Conservation (phyloP, 1,139 yeast genomes). For the Yamadazyma diospyri region DNA sequence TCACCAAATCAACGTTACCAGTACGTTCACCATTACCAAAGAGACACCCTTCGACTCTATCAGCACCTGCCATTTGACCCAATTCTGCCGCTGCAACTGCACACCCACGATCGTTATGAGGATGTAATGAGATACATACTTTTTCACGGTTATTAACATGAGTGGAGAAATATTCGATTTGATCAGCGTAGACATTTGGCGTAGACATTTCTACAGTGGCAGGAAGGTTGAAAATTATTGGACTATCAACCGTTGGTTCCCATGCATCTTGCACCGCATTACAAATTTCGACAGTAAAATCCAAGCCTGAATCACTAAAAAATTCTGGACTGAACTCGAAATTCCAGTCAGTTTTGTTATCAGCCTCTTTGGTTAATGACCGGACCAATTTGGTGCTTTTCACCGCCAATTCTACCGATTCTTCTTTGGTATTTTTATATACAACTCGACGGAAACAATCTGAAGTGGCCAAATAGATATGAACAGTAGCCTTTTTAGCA, state of each 20-base stretch:
- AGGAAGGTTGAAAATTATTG: constrained; percentile 92
- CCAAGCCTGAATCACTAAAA: constrained; percentile 43
- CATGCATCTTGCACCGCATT: constrained; percentile 77
- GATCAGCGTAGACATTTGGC: constrained; percentile 95
- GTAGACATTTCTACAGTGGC: constrained; percentile 97
- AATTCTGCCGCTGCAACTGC: constrained; percentile 97
- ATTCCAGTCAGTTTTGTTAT: constrained; percentile 40
- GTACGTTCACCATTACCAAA: constrained; percentile 99
- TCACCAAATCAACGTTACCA: constrained; percentile 93
- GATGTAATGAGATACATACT: constrained; percentile 85
- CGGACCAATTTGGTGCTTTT: constrained; percentile 40
- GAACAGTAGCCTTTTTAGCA: constrained; percentile 47
- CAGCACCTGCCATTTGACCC: constrained; percentile 94
- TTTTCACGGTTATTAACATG: constrained; percentile 80
- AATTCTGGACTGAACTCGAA: constrained; percentile 48
- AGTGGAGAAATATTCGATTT: constrained; percentile 83
- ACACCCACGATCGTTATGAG: constrained; percentile 96
- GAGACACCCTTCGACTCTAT: constrained; percentile 95
- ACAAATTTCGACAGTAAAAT: constrained; percentile 43
- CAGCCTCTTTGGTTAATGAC: constrained; percentile 39
- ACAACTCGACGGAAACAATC: constrained; percentile 47
- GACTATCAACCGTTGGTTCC: constrained; percentile 80
- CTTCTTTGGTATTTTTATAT: constrained; percentile 40
- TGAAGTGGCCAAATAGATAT: constrained; percentile 46
- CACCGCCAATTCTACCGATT: constrained; percentile 39